Conservation (phyloP, 306 rosid genomes). For the Biancaea sappan region DNA sequence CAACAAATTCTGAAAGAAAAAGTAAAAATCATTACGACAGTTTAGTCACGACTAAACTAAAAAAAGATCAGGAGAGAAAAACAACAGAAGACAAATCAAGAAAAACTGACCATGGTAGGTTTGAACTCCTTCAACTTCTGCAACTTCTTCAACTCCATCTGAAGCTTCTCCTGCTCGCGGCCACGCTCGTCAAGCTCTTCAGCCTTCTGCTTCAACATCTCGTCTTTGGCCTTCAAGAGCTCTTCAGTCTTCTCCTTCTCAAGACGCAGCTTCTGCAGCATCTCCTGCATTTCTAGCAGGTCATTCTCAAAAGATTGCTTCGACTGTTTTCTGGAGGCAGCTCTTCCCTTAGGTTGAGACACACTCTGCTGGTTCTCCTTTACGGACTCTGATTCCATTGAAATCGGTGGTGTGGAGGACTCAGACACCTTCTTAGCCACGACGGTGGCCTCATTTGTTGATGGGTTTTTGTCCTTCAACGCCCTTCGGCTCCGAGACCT, state of each 20-base stretch:
- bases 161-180: constrained; percentile 71
- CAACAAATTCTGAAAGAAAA: constrained; percentile 67
- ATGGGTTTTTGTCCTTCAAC: constrained; percentile 65
- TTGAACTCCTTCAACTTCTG: constrained; percentile 90
- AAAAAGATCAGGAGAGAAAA: background rate
- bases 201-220: constrained; percentile 70
- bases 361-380: constrained; percentile 53
- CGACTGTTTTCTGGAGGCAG: constrained; percentile 59
- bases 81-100: background rate
- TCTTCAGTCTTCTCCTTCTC: constrained; percentile 88
- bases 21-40: too few relatives aligned
- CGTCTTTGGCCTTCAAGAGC: constrained; percentile 74
- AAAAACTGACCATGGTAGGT: constrained; percentile 68
- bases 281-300: constrained; percentile 78
- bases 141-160: constrained; percentile 71
- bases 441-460: constrained; percentile 43
- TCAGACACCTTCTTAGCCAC: constrained; percentile 35
- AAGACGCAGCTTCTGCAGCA: constrained; percentile 56
- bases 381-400: background rate
- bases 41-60: too few relatives aligned
- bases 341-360: constrained; percentile 54
- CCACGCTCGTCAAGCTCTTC: constrained; percentile 68
- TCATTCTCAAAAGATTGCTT: constrained; percentile 70
- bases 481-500: constrained; percentile 62
- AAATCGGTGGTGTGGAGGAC: constrained; percentile 20